Conservation (phyloP, 352 stramenopile genomes). For the Globisporangium sylvaticum region DNA sequence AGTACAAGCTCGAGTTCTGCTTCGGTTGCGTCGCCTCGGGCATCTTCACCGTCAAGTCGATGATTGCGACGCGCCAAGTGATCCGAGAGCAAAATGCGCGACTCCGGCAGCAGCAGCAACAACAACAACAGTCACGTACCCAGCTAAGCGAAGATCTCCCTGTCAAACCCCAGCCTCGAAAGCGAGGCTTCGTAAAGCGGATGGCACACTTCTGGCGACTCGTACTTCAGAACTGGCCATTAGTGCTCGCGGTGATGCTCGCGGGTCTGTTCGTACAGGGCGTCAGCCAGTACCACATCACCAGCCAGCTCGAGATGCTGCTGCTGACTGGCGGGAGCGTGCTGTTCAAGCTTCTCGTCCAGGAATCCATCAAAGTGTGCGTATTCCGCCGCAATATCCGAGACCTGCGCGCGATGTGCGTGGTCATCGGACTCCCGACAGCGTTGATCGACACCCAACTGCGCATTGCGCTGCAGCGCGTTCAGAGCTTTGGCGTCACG, state of each 20-base stretch:
- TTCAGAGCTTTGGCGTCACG: constrained; percentile 15
- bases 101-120: not conserved
- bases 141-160: not conserved
- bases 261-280: constrained; percentile 7
- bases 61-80: not conserved
- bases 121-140: not conserved
- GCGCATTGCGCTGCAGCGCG: constrained; percentile 18
- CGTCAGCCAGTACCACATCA: constrained; percentile 3
- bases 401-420: constrained; percentile 20
- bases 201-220: not conserved
- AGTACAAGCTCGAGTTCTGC: constrained; percentile 5
- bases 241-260: not conserved
- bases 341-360: constrained; percentile 16
- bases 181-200: not conserved
- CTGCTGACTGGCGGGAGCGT: constrained; percentile 8
- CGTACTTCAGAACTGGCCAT: not conserved
- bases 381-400: constrained; percentile 15
- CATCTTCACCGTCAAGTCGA: not conserved
- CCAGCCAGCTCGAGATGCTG: constrained; percentile 3
- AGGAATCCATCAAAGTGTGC: constrained; percentile 22
- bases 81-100: not conserved
- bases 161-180: not conserved
- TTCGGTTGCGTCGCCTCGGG: not conserved
- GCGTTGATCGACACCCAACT: constrained; percentile 27
- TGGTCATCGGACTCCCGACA: constrained; percentile 20